Base-by-base conservation (phyloP, 1,139 yeast species). In the Kodamaea suecica region DNA sequence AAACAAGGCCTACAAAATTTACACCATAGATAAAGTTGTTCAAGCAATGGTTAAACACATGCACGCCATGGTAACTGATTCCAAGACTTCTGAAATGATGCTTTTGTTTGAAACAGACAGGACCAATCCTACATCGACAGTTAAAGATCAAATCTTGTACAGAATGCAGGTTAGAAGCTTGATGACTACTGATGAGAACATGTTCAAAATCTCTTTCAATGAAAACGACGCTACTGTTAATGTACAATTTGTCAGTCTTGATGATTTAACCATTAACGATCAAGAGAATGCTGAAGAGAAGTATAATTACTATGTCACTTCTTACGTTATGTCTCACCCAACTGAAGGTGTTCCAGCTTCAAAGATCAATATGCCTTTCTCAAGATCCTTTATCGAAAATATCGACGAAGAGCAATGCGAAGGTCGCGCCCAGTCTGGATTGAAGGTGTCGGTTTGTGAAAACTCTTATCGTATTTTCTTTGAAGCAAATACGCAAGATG, bases 321-420 rank as follows among this genome's bases (percentile, higher is more conserved):
- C 95, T 33, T 92, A 84, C 59, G 77, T 92, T 33, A 84, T 92
- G 86, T 84, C 95, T 5, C 95, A 87, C 50, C 97, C 98, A 27
- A 92, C 99, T 2, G 98, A 92, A 59, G 97, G 97, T 21, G 84
- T 94, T 15, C 81, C 90, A n/a, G 79, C 86, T n/a, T 79, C 84
- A 23, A 78, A 76, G 42, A 71, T 87, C 37, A 72, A 71, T 41
- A 68, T 84, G 64, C 95, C 95, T 31, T 85, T 86, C 57, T 63
- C 83, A 38, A 82, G 78, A 45, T 66, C 80, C 8, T 76, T 76
- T 35, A 59, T 80, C 37, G 84, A 77, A 31, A 68, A 64, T 28
- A 76, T 75, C 17, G 78, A 68, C 26, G 80, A 76, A 44, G 80
- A 73, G n/a, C 69, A 64, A 44, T 75, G 84, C 31, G 83, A 77